These are phyloP conservation scores for Solanum chmielewskii DNA, from an alignment of 257 asterid genomes.

Conservation along the genomic window DNA sequence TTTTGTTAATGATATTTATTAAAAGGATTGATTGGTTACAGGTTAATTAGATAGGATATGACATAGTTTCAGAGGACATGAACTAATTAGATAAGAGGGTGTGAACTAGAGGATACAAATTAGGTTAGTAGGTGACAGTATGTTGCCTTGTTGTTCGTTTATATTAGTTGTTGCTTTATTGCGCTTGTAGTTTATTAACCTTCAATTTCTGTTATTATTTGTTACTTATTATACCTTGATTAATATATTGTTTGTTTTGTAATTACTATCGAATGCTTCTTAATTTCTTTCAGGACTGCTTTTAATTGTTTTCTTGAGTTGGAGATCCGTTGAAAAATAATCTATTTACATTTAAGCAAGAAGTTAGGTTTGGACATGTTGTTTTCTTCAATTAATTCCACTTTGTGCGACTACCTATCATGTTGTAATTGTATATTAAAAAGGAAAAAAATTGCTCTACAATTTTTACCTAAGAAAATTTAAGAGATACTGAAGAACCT, in stretches of 20 bases:
- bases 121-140: background rate
- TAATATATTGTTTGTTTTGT: too few relatives aligned
- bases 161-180: background rate
- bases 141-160: background rate
- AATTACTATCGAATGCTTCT: too few relatives aligned
- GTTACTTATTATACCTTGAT: too few relatives aligned
- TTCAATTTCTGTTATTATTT: too few relatives aligned
- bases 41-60: background rate
- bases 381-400: background rate
- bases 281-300: too few relatives aligned
- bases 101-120: background rate
- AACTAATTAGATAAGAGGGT: background rate
- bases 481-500: background rate
- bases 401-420: background rate
- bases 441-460: background rate
- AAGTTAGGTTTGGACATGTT: too few relatives aligned
- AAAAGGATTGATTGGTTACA: too few relatives aligned
- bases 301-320: too few relatives aligned
- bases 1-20: too few relatives aligned
- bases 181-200: background rate
- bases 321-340: too few relatives aligned
- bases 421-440: background rate
- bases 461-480: background rate
- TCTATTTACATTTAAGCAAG: too few relatives aligned
- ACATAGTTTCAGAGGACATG: background rate